phyloP scores from a whole-genome alignment of 176 grass and related monocot genomes.

The Musa schizocarpa region DNA sequence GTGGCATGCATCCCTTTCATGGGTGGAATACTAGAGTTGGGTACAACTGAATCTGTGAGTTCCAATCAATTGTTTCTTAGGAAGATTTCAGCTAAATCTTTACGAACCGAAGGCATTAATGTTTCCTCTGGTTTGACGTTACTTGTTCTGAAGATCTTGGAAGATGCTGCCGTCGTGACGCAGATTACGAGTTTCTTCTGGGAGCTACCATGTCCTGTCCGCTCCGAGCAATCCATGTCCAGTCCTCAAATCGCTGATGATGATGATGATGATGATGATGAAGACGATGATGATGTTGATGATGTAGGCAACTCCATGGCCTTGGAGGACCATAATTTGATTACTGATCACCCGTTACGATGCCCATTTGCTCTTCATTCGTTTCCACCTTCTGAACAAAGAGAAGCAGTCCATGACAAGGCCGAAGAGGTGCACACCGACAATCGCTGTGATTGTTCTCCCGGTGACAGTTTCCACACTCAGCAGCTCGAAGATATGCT shows the following conservation, averaged over 20 bases:
- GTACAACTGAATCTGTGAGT: slow-evolving; percentile 55
- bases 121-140: neutral
- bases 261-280: neutral
- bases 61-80: neutral
- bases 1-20: slow-evolving; percentile 58
- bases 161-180: slow-evolving; percentile 37
- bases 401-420: slow-evolving; percentile 10
- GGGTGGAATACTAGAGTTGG: slow-evolving; percentile 70
- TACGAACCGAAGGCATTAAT: neutral
- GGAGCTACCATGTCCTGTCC: slow-evolving; percentile 28
- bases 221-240: neutral
- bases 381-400: slow-evolving; percentile 6
- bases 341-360: neutral
- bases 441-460: slow-evolving; percentile 33
- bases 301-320: neutral
- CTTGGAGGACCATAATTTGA: neutral
- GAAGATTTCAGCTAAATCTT: neutral
- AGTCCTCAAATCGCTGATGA: neutral
- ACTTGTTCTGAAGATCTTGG: slow-evolving; percentile 34
- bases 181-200: slow-evolving; percentile 38
- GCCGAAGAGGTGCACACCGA: neutral
- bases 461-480: slow-evolving; percentile 18
- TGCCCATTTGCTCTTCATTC: slow-evolving; percentile 4
- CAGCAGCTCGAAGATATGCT: slow-evolving; percentile 17
- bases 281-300: neutral